Evolutionary conservation across 1,139 yeast genomes (phyloP).

Genomic region (Trichomonascaceae sp.): DNA sequence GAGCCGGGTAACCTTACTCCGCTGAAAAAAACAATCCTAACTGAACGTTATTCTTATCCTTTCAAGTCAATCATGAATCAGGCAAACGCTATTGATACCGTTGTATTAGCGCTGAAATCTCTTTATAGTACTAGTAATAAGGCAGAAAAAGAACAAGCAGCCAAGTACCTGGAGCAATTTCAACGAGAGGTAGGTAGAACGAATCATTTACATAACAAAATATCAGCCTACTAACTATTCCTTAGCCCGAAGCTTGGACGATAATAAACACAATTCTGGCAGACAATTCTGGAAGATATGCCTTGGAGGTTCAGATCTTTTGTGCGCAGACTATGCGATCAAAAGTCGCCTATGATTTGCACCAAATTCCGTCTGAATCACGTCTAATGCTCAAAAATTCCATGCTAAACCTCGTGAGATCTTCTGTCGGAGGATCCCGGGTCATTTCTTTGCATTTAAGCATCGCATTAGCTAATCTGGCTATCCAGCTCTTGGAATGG

Average conservation of each 20-base stretch:
- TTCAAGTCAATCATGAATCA: conserved; percentile 1
- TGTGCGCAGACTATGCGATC: conserved; percentile 88
- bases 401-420: conserved; percentile 46
- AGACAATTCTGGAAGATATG: conserved; percentile 14
- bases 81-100: conserved; percentile 8
- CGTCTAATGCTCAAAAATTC: conserved; percentile 55
- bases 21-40: not conserved
- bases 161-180: conserved; percentile 64
- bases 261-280: conserved; percentile 32
- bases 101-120: conserved; percentile 50
- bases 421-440: conserved; percentile 42
- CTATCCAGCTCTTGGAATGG: conserved; percentile 77
- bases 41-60: not conserved
- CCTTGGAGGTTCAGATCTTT: conserved; percentile 55
- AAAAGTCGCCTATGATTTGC: conserved; percentile 67
- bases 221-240: not conserved
- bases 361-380: conserved; percentile 58
- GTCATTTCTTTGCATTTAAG: conserved; percentile 74
- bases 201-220: not conserved
- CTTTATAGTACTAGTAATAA: conserved; percentile 53
- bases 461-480: conserved; percentile 72
- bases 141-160: conserved; percentile 53
- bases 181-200: conserved; percentile 53
- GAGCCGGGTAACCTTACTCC: not conserved
- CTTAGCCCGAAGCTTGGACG: conserved; percentile 38